These are phyloP conservation scores for Camelina hispida DNA, from an alignment of 345 rosid genomes.

Conservation along the genomic window DNA sequence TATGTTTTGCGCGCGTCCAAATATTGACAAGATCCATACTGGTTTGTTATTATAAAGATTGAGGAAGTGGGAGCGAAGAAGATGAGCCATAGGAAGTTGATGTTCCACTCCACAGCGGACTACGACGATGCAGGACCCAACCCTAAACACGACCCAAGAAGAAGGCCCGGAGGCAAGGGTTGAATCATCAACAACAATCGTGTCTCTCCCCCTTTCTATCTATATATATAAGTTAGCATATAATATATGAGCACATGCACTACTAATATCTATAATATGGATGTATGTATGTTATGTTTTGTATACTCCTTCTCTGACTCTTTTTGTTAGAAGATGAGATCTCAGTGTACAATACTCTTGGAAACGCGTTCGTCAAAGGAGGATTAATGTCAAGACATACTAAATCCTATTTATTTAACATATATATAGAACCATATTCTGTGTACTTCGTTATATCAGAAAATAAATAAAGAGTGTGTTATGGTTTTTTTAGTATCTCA, in stretches of 20 bases:
- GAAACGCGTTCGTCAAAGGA: conserved; percentile 32
- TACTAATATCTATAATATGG: not conserved
- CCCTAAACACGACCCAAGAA: conserved; percentile 67
- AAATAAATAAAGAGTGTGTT: conserved; percentile 34
- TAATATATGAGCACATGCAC: conserved; percentile 10
- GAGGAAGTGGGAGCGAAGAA: conserved; percentile 20
- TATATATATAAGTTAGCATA: conserved; percentile 1
- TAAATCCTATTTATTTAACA: conserved; percentile 18
- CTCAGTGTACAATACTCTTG: conserved; percentile 37
- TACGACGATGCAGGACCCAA: conserved; percentile 71
- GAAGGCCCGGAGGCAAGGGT: conserved; percentile 49
- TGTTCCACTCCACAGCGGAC: conserved; percentile 55
- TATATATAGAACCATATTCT: conserved; percentile 12
- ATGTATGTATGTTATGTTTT: conserved; percentile 4
- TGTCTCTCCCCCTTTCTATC: not conserved
- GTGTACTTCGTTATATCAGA: conserved; percentile 20
- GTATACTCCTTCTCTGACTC: conserved; percentile 36
- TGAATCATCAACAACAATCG: conserved; percentile 28
- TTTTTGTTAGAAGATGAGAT: conserved; percentile 44
- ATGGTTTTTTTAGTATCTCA: not conserved
- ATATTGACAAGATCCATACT: not conserved
- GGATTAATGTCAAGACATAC: conserved; percentile 22
- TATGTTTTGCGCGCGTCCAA: conserved; percentile 3
- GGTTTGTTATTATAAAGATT: conserved; percentile 27
- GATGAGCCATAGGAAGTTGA: conserved; percentile 57